These are phyloP conservation scores for Xylariaceae sp. DNA, from an alignment of 2,329 filamentous ascomycete genomes.

Conservation along the genomic window DNA sequence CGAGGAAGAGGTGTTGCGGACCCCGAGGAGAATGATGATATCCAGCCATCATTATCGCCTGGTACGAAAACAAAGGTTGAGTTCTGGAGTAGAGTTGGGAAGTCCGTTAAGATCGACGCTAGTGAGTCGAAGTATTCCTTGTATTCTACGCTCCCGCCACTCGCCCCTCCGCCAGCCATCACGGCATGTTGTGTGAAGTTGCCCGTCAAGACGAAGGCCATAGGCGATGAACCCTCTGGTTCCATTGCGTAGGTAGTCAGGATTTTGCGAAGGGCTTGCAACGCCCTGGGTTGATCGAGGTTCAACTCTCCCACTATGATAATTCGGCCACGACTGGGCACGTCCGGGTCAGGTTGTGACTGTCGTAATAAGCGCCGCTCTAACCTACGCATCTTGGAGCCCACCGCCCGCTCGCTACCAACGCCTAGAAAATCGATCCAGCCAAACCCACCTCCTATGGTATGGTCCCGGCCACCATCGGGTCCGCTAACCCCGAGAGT, in stretches of 20 bases:
- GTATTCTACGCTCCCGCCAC: conserved; percentile 84
- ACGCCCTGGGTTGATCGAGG: conserved; percentile 75
- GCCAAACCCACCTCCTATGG: conserved; percentile 77
- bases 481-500: conserved; percentile 68
- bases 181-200: conserved; percentile 71
- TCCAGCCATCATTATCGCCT: conserved; percentile 97
- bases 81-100: conserved; percentile 70
- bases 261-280: conserved; percentile 77
- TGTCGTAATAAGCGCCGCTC: conserved; percentile 61
- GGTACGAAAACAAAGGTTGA: conserved; percentile 90
- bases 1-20: conserved; percentile 66
- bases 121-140: conserved; percentile 93
- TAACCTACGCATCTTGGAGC: conserved; percentile 75
- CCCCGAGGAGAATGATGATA: conserved; percentile 75
- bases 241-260: conserved; percentile 68
- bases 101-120: conserved; percentile 77
- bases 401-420: conserved; percentile 81
- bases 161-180: conserved; percentile 64
- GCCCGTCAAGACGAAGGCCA: conserved; percentile 78
- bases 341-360: conserved; percentile 30
- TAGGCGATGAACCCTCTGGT: conserved; percentile 60
- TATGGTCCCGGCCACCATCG: conserved; percentile 55
- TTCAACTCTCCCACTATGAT: conserved; percentile 83
- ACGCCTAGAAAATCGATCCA: conserved; percentile 96
- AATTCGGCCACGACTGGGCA: conserved; percentile 48